Percentiles rank a stretch among this genome's conserved stretches.
These are phyloP conservation scores for Xerocomus brunneocitrinus DNA, from an alignment of 768 basidiomycete species.

Conservation along the genomic window DNA sequence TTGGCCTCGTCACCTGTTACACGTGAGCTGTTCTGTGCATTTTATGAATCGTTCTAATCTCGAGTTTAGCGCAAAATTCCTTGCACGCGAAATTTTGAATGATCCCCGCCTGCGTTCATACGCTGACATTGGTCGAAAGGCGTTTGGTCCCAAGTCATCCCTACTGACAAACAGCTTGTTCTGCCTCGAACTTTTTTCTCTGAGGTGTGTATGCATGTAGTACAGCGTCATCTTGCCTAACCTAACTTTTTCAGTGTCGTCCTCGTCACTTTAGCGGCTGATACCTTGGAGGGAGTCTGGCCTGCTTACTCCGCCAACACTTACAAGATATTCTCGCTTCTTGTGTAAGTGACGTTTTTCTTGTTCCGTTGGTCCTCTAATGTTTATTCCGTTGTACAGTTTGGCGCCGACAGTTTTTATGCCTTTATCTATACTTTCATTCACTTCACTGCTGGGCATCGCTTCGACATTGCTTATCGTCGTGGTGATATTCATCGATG, in stretches of 20 bases:
- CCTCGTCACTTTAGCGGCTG: conserved; percentile 85
- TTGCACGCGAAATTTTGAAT: conserved; percentile 68
- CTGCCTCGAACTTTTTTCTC: conserved; percentile 81
- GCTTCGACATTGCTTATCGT: conserved; percentile 73
- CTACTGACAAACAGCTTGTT: conserved; percentile 68
- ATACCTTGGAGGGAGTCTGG: conserved; percentile 72
- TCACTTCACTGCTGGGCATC: conserved; percentile 84
- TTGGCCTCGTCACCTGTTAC: conserved; percentile 81
- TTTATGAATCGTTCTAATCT: conserved; percentile 3
- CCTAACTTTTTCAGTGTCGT: conserved; percentile 53
- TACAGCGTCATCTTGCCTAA: neutral
- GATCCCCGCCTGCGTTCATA: conserved; percentile 77
- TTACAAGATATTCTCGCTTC: conserved; percentile 71
- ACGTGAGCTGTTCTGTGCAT: conserved; percentile 52
- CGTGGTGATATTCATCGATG: conserved; percentile 76
- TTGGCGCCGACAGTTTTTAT: conserved; percentile 82
- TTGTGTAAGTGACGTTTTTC: conserved; percentile 50
- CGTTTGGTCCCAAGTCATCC: conserved; percentile 74
- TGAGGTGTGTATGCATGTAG: conserved; percentile 47
- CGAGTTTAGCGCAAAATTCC: conserved; percentile 69
- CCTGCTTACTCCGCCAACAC: conserved; percentile 61
- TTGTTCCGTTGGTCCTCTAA: neutral
- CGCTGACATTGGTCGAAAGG: conserved; percentile 83
- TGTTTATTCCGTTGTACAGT: conserved; percentile 35
- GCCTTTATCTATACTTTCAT: conserved; percentile 81